Percentiles rank a stretch among this genome's conserved stretches.
Evolutionary conservation across 2,329 filamentous ascomycete species (phyloP).

Genomic region (Dactylellina cionopaga): DNA sequence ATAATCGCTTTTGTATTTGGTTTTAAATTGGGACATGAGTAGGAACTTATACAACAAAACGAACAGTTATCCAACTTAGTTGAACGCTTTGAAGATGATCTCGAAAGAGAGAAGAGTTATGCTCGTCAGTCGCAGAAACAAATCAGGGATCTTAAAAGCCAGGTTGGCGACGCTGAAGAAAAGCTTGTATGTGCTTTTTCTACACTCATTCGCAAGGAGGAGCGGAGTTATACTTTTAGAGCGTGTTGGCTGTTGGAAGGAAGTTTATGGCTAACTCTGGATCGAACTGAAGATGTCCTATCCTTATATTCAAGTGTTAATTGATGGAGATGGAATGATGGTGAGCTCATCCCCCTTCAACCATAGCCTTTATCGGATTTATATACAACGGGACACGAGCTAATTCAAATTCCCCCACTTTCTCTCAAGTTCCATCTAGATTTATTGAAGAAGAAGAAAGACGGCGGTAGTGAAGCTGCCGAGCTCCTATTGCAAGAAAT

Average conservation of each 20-base stretch:
- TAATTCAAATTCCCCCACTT: conserved; percentile 39
- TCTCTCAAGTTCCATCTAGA: conserved; percentile 70
- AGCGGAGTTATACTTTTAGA: not conserved
- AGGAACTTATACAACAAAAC: conserved; percentile 51
- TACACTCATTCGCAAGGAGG: not conserved
- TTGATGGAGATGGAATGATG: conserved; percentile 72
- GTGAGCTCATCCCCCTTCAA: conserved; percentile 61
- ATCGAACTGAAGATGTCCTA: conserved; percentile 57
- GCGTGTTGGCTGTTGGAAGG: not conserved
- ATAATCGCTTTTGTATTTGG: too few species aligned
- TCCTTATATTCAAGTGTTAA: conserved; percentile 70
- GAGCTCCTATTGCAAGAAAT: conserved; percentile 54
- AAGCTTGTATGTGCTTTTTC: conserved; percentile 37
- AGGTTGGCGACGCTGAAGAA: conserved; percentile 40
- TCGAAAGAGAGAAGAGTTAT: conserved; percentile 44
- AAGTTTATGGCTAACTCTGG: not conserved
- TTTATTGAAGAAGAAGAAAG: conserved; percentile 67
- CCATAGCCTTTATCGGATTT: too few species aligned
- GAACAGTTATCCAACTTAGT: conserved; percentile 40
- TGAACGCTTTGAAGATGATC: conserved; percentile 45
- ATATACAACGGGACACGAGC: not conserved
- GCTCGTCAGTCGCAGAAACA: conserved; percentile 45
- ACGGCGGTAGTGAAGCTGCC: conserved; percentile 61
- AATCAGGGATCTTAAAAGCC: conserved; percentile 36
- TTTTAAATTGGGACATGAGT: too few species aligned